Conservation (phyloP, 768 basidiomycete genomes). For the Lactarius sanguifluus region DNA sequence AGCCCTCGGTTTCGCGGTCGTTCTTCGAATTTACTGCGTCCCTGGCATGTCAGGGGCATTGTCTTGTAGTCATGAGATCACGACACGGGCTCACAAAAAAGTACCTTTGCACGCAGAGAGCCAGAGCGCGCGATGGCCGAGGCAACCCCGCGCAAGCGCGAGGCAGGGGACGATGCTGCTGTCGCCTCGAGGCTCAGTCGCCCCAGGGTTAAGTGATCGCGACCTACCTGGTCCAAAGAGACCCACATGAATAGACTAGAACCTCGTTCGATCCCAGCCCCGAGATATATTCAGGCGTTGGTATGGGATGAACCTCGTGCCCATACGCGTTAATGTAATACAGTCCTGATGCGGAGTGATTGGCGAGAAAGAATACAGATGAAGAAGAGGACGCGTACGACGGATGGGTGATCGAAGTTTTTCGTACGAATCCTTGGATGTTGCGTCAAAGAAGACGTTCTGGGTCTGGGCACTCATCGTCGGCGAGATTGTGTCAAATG, state of each 20-base stretch:
- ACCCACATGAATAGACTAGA: slow-evolving; percentile 90
- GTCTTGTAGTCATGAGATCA: neutral
- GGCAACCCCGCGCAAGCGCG: slow-evolving; percentile 81
- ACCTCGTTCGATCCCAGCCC: slow-evolving; percentile 60
- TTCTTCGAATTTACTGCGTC: slow-evolving; percentile 78
- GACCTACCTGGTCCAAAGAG: slow-evolving; percentile 86
- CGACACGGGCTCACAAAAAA: slow-evolving; percentile 64
- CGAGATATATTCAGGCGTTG: slow-evolving; percentile 77
- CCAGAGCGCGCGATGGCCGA: slow-evolving; percentile 71
- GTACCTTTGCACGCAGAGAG: slow-evolving; percentile 71
- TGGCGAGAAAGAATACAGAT: neutral
- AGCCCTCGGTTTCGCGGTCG: slow-evolving; percentile 87
- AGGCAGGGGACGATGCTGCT: slow-evolving; percentile 87
- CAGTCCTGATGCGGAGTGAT: slow-evolving; percentile 49
- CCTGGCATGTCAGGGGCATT: neutral
- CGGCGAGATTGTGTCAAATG: slow-evolving; percentile 38
- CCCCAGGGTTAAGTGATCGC: neutral
- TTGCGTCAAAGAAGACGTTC: slow-evolving; percentile 67
- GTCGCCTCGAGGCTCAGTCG: neutral
- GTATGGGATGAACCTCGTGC: slow-evolving; percentile 86
- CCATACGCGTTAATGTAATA: slow-evolving; percentile 92
- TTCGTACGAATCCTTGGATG: slow-evolving; percentile 53
- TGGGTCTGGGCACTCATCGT: slow-evolving; percentile 47
- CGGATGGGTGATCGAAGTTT: slow-evolving; percentile 59
- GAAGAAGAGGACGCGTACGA: slow-evolving; percentile 41